Percentiles rank a stretch among this genome's conserved stretches.
These are phyloP conservation scores for Mycena metata DNA, from an alignment of 768 basidiomycete species.

Conservation along the genomic window DNA sequence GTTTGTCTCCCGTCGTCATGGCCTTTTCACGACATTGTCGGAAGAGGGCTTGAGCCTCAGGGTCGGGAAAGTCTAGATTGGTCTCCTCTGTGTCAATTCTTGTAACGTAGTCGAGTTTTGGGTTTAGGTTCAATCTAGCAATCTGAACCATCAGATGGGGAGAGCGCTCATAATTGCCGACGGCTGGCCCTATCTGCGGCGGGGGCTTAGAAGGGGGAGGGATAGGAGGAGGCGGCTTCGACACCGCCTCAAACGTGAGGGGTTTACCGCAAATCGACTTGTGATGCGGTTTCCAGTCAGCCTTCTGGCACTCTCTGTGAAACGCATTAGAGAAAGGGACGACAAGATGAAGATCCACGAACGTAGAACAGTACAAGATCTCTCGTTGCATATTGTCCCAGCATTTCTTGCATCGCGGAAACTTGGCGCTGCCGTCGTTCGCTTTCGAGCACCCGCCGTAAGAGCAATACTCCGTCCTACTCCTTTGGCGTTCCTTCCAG, in stretches of 20 bases:
- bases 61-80: constrained; percentile 20
- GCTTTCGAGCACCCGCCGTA: constrained; percentile 15
- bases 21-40: constrained; percentile 33
- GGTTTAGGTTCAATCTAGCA: not conserved
- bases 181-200: not conserved
- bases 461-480: constrained; percentile 22
- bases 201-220: not conserved
- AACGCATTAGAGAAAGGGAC: constrained; percentile 7
- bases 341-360: constrained; percentile 1
- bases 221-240: constrained; percentile 1
- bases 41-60: constrained; percentile 18
- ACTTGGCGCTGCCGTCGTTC: too few relatives aligned
- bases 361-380: constrained; percentile 40
- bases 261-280: constrained; percentile 39
- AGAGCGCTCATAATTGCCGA: constrained; percentile 18
- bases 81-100: not conserved
- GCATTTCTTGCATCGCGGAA: too few relatives aligned
- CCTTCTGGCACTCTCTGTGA: constrained; percentile 35
- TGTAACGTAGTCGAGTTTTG: constrained; percentile 18
- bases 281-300: constrained; percentile 37
- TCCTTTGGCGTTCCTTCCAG: constrained; percentile 24
- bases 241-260: constrained; percentile 31
- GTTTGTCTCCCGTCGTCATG: constrained; percentile 32
- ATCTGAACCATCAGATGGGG: not conserved
- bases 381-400: too few relatives aligned